Evolutionary conservation across 2,329 filamentous ascomycete genomes (phyloP), one percentile per base, ranked within the genome.

Genomic region (Aspergillus flavus): DNA sequence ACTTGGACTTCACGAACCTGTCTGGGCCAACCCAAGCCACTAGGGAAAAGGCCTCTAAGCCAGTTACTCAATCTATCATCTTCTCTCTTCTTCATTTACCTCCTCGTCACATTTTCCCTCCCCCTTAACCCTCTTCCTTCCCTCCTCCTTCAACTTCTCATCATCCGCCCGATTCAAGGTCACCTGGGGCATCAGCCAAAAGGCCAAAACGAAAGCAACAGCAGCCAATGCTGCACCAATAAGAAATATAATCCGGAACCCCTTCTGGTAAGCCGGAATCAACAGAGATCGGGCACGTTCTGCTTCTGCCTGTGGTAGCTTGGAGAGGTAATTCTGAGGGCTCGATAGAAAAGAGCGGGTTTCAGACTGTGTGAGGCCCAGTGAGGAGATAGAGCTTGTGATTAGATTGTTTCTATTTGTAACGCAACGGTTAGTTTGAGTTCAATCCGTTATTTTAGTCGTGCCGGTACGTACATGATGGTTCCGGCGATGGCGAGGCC

Each of bases 171-270:
- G 54, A n/a, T 67, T 71, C 32, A 78, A 39, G 5, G 55, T 58
- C 21, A 77, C 65, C 59, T 80, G 78, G 14, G 79, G 78, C 71
- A 81, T 79, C 23, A 80, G 65, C 21, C 66, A 68, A 30, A 69
- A 58, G 11, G 76, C 73, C 32, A 80, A 52, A 14, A 75, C 57
- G 39, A 77, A 76, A 0, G 78, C 76, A 1, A 78, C 26, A 0
- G 73, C 73, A 2, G 79, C 74, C 34, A 81, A 64, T 3, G 69
- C 68, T 0, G 79, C 77, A 3, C 75, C 74, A 12, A 80, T 70
- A 4, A 79, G 64, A 62, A 81, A 82, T 6, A 81, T 76, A 32
- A 77, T 75, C 12, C 73, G 71, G 63, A 81, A 81, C 0, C 76
- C 79, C 11, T 70, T 68, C 36, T 72, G 69, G 61, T 82, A 82